Conservation (phyloP, 2,329 filamentous ascomycete genomes). For the Dactylellina sp. region DNA sequence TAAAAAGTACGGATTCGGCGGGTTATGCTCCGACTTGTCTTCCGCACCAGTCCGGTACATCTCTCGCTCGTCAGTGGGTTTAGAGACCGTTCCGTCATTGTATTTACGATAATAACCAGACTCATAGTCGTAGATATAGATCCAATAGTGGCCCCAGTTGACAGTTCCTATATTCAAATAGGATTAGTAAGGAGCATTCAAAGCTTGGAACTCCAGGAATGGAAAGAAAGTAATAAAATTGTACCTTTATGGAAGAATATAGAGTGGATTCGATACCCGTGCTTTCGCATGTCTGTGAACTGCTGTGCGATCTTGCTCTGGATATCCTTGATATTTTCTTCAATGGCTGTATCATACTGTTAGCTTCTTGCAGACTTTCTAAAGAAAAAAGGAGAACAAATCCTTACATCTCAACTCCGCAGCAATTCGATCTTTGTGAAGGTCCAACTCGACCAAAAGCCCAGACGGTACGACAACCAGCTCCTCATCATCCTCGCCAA, state of each 20-base stretch:
- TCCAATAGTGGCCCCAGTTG: conserved; percentile 90
- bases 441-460: conserved; percentile 65
- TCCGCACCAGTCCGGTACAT: conserved; percentile 73
- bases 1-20: conserved; percentile 83
- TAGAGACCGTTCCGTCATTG: conserved; percentile 85
- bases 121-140: conserved; percentile 92
- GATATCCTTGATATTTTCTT: conserved; percentile 67
- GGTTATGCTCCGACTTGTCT: conserved; percentile 67
- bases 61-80: conserved; percentile 73
- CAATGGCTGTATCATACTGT: conserved; percentile 59
- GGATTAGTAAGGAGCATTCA: neutral
- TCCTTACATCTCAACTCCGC: conserved; percentile 64
- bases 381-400: neutral
- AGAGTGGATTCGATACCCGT: conserved; percentile 86
- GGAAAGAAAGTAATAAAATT: too few species aligned
- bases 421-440: conserved; percentile 65
- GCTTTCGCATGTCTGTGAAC: conserved; percentile 73
- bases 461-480: conserved; percentile 65
- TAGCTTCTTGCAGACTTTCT: neutral
- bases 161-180: conserved; percentile 65
- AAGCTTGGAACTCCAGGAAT: too few species aligned
- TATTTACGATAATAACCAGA: conserved; percentile 88
- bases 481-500: conserved; percentile 62
- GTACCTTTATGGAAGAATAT: conserved; percentile 90
- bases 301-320: conserved; percentile 69